Evolutionary conservation across 768 basidiomycete genomes (phyloP).

Genomic region (Leccinum imitatum): DNA sequence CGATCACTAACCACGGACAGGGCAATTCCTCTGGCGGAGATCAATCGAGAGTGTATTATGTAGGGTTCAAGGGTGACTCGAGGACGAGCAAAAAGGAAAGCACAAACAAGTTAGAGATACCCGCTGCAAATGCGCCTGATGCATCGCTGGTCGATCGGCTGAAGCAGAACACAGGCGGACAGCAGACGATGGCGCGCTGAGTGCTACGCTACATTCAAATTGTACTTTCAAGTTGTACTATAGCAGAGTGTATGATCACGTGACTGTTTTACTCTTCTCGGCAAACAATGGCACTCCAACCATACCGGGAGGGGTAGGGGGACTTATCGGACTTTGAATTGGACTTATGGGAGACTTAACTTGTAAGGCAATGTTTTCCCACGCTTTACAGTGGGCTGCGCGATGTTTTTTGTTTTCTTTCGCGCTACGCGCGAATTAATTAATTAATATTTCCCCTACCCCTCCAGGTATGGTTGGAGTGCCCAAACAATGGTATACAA

Average conservation of each 20-base stretch:
- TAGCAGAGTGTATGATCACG: slow-evolving; percentile 5
- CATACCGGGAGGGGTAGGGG: too few relatives aligned
- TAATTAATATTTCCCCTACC: too few relatives aligned
- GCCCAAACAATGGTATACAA: too few relatives aligned
- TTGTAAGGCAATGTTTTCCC: too few relatives aligned
- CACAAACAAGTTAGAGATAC: slow-evolving; percentile 67
- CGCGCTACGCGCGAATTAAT: too few relatives aligned
- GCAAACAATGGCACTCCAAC: too few relatives aligned
- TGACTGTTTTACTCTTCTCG: too few relatives aligned
- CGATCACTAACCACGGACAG: slow-evolving; percentile 35
- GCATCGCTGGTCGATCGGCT: slow-evolving; percentile 62
- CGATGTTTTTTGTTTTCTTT: too few relatives aligned
- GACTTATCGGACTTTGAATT: too few relatives aligned
- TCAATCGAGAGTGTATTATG: slow-evolving; percentile 64
- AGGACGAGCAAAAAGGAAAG: slow-evolving; percentile 53
- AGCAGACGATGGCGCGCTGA: slow-evolving; percentile 63
- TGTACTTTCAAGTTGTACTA: not conserved
- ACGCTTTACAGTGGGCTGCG: too few relatives aligned
- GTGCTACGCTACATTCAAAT: not conserved
- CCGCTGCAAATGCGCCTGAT: slow-evolving; percentile 79
- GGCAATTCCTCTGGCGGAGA: slow-evolving; percentile 69
- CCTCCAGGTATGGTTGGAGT: too few relatives aligned
- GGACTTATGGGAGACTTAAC: too few relatives aligned
- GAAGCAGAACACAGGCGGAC: slow-evolving; percentile 53
- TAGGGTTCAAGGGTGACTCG: slow-evolving; percentile 82